phyloP scores from a whole-genome alignment of 2,329 filamentous ascomycete genomes.

The Hypomyces rosellus region DNA sequence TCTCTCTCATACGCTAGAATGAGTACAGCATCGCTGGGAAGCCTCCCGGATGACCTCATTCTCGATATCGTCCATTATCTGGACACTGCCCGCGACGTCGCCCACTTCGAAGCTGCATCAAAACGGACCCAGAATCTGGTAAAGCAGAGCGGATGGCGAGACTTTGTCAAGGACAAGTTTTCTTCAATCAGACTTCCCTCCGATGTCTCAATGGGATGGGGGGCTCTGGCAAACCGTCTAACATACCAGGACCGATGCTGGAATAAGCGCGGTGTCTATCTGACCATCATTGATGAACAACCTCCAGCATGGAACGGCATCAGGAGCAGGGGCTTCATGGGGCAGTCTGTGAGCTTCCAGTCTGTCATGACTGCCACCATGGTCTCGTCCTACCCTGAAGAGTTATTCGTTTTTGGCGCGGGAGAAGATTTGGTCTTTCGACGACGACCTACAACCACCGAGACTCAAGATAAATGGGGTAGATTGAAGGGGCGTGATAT shows the following conservation, averaged over 20 bases:
- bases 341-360: conserved; percentile 36
- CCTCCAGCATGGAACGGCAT: conserved; percentile 12
- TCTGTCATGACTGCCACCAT: conserved; percentile 42
- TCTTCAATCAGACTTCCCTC: conserved; percentile 31
- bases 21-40: conserved; percentile 28
- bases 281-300: conserved; percentile 21
- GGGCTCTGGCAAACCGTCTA: conserved; percentile 36
- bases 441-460: conserved; percentile 25
- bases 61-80: conserved; percentile 42
- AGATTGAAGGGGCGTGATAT: conserved; percentile 30
- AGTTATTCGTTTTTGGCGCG: conserved; percentile 44
- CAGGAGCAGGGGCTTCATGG: conserved; percentile 14
- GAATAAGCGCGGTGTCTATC: conserved; percentile 42
- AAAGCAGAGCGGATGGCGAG: conserved; percentile 40
- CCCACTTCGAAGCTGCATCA: conserved; percentile 34
- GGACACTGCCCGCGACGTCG: conserved; percentile 42
- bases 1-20: conserved; percentile 12
- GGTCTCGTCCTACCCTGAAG: conserved; percentile 30
- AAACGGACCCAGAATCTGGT: conserved; percentile 34
- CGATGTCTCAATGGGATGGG: conserved; percentile 25
- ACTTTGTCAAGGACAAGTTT: conserved; percentile 42
- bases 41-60: conserved; percentile 45
- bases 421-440: conserved; percentile 46
- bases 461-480: conserved; percentile 28
- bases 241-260: conserved; percentile 48